A percentile compares a stretch with the other conserved stretches of the same genome.
Conservation (phyloP, 108 stramenopile genomes). For the Skeletonema potamos region DNA sequence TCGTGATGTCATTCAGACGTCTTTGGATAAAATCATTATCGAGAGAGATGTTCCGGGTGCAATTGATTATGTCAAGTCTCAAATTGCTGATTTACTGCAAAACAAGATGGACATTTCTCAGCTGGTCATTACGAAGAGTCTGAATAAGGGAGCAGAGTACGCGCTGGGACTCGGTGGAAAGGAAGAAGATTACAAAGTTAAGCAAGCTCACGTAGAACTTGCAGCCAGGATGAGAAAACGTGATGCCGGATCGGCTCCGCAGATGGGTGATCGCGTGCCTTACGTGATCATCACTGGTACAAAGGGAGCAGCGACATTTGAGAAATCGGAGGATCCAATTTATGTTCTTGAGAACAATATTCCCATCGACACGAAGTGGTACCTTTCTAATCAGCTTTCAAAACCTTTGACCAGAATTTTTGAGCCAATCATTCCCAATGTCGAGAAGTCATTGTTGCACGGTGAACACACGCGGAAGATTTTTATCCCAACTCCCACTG, state of each 20-base stretch:
- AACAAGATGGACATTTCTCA: constrained; percentile 99
- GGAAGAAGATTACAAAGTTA: constrained; percentile 95
- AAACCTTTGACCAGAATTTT: constrained; percentile 97
- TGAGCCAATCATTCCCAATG: constrained; percentile 96
- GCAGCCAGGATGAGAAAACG: constrained; percentile 97
- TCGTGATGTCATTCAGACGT: constrained; percentile 95
- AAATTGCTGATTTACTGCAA: constrained; percentile 94
- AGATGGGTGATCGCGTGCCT: constrained; percentile 99
- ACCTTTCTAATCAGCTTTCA: constrained; percentile 94
- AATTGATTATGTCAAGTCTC: constrained; percentile 89
- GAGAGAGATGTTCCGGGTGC: constrained; percentile 90
- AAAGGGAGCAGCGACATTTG: constrained; percentile 93
- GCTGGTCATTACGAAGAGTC: constrained; percentile 97
- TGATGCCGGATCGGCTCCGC: constrained; percentile 96
- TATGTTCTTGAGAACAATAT: constrained; percentile 97
- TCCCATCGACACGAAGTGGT: constrained; percentile 97
- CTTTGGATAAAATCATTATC: constrained; percentile 97
- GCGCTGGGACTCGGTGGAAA: constrained; percentile 89
- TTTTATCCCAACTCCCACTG: constrained; percentile 93
- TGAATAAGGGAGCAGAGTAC: constrained; percentile 96
- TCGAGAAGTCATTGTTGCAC: constrained; percentile 83
- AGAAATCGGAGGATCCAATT: constrained; percentile 98
- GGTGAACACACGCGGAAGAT: constrained; percentile 98
- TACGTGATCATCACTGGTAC: constrained; percentile 98
- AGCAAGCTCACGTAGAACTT: constrained; percentile 98